phyloP scores from a whole-genome alignment of 441 rosid genomes.

The Gossypium lobatum region DNA sequence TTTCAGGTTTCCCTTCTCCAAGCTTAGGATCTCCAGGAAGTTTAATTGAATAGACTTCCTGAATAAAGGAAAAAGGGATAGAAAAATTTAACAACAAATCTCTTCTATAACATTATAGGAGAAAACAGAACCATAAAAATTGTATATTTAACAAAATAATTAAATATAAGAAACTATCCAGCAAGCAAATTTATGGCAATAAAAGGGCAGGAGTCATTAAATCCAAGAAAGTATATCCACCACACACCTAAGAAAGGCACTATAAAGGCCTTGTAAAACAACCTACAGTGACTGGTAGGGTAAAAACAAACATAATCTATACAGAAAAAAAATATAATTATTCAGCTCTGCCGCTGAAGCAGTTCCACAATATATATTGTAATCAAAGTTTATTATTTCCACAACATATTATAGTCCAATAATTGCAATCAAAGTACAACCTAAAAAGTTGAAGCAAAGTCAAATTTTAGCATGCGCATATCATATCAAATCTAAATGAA shows the following conservation, averaged over 20 bases:
- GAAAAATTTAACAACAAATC: not conserved
- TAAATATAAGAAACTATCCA: not conserved
- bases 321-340: not conserved
- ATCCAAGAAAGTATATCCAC: not conserved
- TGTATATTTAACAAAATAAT: not conserved
- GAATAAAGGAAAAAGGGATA: slow-evolving; percentile 21
- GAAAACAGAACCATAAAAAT: not conserved
- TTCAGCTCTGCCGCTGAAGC: not conserved
- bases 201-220: not conserved
- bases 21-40: slow-evolving; percentile 98
- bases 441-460: not conserved
- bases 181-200: not conserved
- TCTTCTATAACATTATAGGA: not conserved
- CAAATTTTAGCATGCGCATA: not conserved
- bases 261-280: not conserved
- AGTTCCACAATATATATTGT: not conserved
- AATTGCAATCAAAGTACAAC: not conserved
- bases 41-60: slow-evolving; percentile 92
- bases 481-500: not conserved
- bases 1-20: slow-evolving; percentile 97
- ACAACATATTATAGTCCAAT: not conserved
- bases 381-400: not conserved
- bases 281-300: not conserved
- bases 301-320: not conserved
- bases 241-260: not conserved